Evolutionary conservation across 2,329 filamentous ascomycete genomes (phyloP), one percentile per base, ranked within the genome.

Genomic region (Arachnopeziza araneosa): DNA sequence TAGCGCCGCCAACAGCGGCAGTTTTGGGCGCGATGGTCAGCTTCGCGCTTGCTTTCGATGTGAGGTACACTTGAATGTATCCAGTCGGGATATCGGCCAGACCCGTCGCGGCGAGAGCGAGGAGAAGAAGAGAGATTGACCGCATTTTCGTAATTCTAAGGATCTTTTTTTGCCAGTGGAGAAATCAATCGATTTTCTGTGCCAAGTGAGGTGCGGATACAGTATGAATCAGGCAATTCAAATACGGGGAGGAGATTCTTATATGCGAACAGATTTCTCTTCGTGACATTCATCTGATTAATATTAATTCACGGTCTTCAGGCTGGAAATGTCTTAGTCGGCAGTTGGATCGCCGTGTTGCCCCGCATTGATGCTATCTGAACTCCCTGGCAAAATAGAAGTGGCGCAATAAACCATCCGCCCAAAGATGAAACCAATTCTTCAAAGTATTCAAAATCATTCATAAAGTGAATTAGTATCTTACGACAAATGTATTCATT

Each of bases 11-110:
- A 44, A 4, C 17, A 3, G 36, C 17, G 24, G 50, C 14, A 1
- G 62, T 24, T 30, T 64, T 64, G 21, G 62, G 62, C 17, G 58
- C 58, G 23, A 66, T 58, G 4, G 58, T 58, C 17, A 59, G 63
- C 9, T 60, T 63, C 8, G 22, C 50, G 50, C 64, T 56, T 3
- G 60, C 60, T 50, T 56, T 56, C 1, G 64, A 66, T 0, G 62
- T 63, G 22, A 66, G 56, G 26, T 63, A 63, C 10, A 66, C 64
- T 14, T 54, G 52, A 4, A 54, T 50, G 44, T 63, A 64, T 14
- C 62, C 62, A 26, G 24, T 59, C 4, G 64, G 60, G 8, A 52
- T 57, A 32, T 59, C 36, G 4, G 56, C 60, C 12, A 63, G 23
- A 21, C 64, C 59, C 2, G 58, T 53, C 9, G 60, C 59, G 2